Evolutionary conservation across 2,329 filamentous ascomycete species (phyloP).

Genomic region (Sporothrix mexicana): DNA sequence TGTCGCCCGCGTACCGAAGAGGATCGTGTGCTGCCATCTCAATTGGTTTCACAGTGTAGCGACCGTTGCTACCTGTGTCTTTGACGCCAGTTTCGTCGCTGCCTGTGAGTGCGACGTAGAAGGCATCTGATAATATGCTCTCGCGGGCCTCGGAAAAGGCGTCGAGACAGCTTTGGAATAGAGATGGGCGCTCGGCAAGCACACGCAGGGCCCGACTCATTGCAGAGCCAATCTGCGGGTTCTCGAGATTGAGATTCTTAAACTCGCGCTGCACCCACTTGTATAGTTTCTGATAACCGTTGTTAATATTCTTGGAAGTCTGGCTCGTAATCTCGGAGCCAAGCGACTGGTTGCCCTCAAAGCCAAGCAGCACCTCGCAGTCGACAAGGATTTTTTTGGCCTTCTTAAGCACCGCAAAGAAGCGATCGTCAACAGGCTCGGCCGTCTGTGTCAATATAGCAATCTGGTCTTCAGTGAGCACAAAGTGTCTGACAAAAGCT

Average conservation of each 20-base stretch:
- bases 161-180: slow-evolving; percentile 93
- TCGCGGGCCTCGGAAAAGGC: slow-evolving; percentile 92
- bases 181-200: slow-evolving; percentile 82
- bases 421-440: slow-evolving; percentile 82
- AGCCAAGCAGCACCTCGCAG: slow-evolving; percentile 85
- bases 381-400: slow-evolving; percentile 88
- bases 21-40: slow-evolving; percentile 92
- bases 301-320: slow-evolving; percentile 83
- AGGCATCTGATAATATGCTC: slow-evolving; percentile 83
- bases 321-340: slow-evolving; percentile 92
- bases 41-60: slow-evolving; percentile 81
- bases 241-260: slow-evolving; percentile 89
- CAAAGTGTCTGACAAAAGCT: slow-evolving; percentile 81
- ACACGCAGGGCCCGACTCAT: slow-evolving; percentile 85
- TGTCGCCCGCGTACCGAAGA: slow-evolving; percentile 90
- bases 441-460: slow-evolving; percentile 75
- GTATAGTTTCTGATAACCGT: slow-evolving; percentile 93
- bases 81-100: slow-evolving; percentile 56
- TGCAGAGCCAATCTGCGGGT: slow-evolving; percentile 85
- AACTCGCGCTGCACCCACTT: slow-evolving; percentile 95
- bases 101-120: slow-evolving; percentile 86
- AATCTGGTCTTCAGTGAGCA: slow-evolving; percentile 81
- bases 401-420: slow-evolving; percentile 77
- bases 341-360: slow-evolving; percentile 87
- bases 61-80: slow-evolving; percentile 43